phyloP scores from a whole-genome alignment of 805 yeast species.

The Ogataea populi-albae region DNA sequence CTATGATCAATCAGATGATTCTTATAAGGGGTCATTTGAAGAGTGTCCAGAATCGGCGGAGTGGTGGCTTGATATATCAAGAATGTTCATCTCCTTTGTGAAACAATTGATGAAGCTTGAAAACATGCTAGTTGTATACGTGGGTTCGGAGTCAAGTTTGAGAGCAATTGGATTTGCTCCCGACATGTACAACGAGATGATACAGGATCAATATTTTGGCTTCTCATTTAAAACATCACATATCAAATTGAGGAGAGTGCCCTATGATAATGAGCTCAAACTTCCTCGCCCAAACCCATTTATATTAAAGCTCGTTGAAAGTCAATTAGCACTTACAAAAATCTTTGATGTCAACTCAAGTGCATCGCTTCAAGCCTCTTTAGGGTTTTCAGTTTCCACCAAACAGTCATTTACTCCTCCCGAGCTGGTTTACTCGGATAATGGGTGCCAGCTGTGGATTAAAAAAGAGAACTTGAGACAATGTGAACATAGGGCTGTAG shows the following conservation, averaged over 20 bases:
- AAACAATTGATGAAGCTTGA: slow-evolving; percentile 22
- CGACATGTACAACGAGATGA: not conserved
- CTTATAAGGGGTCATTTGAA: slow-evolving; percentile 28
- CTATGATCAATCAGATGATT: slow-evolving; percentile 23
- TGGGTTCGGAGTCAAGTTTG: slow-evolving; percentile 28
- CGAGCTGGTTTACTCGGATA: slow-evolving; percentile 32
- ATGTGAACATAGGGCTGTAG: slow-evolving; percentile 33
- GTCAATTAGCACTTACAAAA: slow-evolving; percentile 26
- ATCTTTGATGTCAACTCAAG: slow-evolving; percentile 25
- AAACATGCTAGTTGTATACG: slow-evolving; percentile 35
- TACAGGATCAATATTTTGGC: slow-evolving; percentile 41
- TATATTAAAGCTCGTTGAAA: slow-evolving; percentile 32
- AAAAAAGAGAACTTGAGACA: slow-evolving; percentile 34
- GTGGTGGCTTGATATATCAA: slow-evolving; percentile 45
- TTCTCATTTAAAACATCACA: slow-evolving; percentile 36
- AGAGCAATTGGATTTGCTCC: not conserved
- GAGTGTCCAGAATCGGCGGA: slow-evolving; percentile 32
- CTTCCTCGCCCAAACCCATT: slow-evolving; percentile 36
- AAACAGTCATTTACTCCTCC: slow-evolving; percentile 33
- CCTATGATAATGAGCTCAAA: slow-evolving; percentile 7
- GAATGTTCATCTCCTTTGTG: slow-evolving; percentile 34
- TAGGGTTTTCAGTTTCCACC: slow-evolving; percentile 34
- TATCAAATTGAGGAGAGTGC: not conserved
- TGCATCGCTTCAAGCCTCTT: slow-evolving; percentile 29
- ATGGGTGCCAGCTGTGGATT: slow-evolving; percentile 50